These are phyloP conservation scores for Hypericum androsaemum DNA, from an alignment of 345 rosid species.

Conservation along the genomic window DNA sequence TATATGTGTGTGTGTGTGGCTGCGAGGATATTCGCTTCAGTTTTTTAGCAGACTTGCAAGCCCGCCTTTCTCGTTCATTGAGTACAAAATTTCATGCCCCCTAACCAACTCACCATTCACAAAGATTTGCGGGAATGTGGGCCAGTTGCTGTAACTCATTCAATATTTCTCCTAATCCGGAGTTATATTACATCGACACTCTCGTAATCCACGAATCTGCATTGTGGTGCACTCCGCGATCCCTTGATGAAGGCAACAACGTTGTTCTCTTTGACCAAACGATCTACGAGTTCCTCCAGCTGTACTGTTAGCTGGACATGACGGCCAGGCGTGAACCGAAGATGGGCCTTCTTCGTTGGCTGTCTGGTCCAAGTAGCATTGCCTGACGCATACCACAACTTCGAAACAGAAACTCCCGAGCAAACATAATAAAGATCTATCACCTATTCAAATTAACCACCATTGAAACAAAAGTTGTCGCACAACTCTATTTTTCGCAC, in stretches of 20 bases:
- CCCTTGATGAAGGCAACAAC: conserved; percentile 93
- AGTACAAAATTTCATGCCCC: conserved; percentile 73
- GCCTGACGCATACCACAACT: conserved; percentile 72
- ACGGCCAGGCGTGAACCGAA: conserved; percentile 84
- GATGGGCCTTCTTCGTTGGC: conserved; percentile 56
- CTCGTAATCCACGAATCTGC: conserved; percentile 85
- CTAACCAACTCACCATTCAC: conserved; percentile 74
- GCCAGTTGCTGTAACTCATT: conserved; percentile 91
- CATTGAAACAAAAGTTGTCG: too few species aligned
- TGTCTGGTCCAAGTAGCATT: conserved; percentile 69
- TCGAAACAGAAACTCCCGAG: too few species aligned
- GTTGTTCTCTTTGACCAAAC: conserved; percentile 72
- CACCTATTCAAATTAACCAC: too few species aligned
- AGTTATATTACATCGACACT: conserved; percentile 69
- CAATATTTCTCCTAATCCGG: conserved; percentile 66
- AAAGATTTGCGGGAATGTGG: conserved; percentile 79
- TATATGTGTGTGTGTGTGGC: too few species aligned
- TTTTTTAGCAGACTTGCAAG: conserved; percentile 44
- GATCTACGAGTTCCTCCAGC: conserved; percentile 53
- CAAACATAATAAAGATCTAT: too few species aligned
- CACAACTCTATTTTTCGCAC: too few species aligned
- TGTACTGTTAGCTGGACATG: conserved; percentile 70
- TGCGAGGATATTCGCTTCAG: too few species aligned
- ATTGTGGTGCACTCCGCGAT: conserved; percentile 72
- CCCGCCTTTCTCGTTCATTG: conserved; percentile 78